Evolutionary conservation across 768 basidiomycete species (phyloP).

Genomic region (Rhodotorula paludigena): DNA sequence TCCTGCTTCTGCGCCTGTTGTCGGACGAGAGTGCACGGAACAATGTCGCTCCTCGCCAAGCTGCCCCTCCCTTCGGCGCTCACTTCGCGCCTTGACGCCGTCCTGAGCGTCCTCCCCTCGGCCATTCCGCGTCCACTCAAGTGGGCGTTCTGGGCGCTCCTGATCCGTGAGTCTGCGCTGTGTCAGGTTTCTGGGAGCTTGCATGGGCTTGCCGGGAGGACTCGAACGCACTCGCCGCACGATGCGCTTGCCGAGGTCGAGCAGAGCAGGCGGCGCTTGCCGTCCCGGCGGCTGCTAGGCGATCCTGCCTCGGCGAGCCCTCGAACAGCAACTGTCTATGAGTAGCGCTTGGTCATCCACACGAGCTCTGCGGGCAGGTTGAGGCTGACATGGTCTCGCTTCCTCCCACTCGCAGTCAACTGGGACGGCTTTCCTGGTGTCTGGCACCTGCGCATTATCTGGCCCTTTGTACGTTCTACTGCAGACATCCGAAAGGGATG

Average conservation of each 20-base stretch:
- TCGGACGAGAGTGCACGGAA: no score
- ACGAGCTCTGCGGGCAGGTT: no score
- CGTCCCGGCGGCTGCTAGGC: no score
- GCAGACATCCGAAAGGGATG: no score
- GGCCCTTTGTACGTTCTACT: conserved; percentile 10
- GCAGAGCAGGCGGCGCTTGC: no score
- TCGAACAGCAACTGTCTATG: no score
- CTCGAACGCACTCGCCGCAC: no score
- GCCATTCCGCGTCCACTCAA: conserved; percentile 11
- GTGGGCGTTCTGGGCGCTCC: conserved; percentile 8
- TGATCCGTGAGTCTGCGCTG: neutral
- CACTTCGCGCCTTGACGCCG: neutral
- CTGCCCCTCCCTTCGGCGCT: neutral
- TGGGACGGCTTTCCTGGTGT: conserved; percentile 9
- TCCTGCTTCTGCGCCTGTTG: neutral
- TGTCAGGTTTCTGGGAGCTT: no score
- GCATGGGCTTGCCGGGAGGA: neutral
- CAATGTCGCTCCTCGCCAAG: neutral
- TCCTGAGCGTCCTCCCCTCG: neutral
- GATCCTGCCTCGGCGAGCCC: no score
- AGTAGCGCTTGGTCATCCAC: no score
- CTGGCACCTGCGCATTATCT: conserved; percentile 24
- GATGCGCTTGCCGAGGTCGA: no score
- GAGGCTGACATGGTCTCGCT: neutral
- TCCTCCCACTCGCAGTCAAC: neutral